phyloP scores from a whole-genome alignment of 31 red algal genomes.

The Asparagopsis taxiformis region DNA sequence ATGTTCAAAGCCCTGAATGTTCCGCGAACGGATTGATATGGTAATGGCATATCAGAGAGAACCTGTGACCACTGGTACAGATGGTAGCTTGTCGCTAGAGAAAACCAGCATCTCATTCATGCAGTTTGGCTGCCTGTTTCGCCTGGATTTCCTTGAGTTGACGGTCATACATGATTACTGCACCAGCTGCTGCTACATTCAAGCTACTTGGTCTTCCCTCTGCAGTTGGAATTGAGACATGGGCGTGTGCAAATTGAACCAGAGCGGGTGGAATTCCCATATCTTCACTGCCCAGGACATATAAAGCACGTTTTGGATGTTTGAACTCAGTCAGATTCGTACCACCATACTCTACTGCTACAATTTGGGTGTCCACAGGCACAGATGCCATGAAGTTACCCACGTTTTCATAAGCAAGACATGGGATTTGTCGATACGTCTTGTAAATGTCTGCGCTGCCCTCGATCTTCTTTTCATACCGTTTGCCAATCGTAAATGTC shows the following conservation, averaged over 20 bases:
- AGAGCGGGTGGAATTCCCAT: slow-evolving; percentile 43
- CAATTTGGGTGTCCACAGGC: slow-evolving; percentile 43
- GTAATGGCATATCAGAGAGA: too few relatives aligned
- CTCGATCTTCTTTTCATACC: slow-evolving; percentile 50
- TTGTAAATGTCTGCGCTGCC: slow-evolving; percentile 70
- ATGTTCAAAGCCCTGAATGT: too few relatives aligned
- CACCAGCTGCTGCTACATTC: slow-evolving; percentile 67
- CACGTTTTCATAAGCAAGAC: slow-evolving; percentile 28
- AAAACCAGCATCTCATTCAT: neutral
- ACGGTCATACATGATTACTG: slow-evolving; percentile 67
- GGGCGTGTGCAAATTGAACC: slow-evolving; percentile 32
- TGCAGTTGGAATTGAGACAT: slow-evolving; percentile 53
- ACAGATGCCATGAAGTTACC: slow-evolving; percentile 15
- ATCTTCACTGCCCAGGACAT: slow-evolving; percentile 68
- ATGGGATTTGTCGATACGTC: slow-evolving; percentile 50
- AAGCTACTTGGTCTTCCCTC: slow-evolving; percentile 36
- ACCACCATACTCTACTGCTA: slow-evolving; percentile 69
- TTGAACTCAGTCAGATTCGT: slow-evolving; percentile 20
- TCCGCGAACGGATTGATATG: too few relatives aligned
- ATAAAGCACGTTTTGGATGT: slow-evolving; percentile 64
- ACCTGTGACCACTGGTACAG: too few relatives aligned
- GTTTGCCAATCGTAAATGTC: slow-evolving; percentile 69
- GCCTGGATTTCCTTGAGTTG: slow-evolving; percentile 16
- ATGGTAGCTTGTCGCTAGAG: too few relatives aligned
- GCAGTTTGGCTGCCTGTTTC: too few relatives aligned